phyloP scores from a whole-genome alignment of 2,329 filamentous ascomycete species.

The Diplocarpon mali region DNA sequence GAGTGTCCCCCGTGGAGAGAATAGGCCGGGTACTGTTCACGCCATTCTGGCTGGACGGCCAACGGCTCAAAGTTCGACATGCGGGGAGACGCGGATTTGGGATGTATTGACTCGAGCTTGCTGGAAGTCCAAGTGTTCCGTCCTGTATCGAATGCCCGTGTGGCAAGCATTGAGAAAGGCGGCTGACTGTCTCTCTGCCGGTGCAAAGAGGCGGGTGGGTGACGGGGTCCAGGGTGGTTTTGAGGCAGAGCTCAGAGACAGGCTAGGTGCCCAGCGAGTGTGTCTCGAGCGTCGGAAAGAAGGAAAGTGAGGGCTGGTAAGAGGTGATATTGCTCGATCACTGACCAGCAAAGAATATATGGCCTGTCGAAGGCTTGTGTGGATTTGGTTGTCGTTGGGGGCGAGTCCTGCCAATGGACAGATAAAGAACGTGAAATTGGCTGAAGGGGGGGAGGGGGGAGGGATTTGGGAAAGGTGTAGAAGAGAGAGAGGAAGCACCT shows the following conservation, averaged over 20 bases:
- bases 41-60: slow-evolving; percentile 28
- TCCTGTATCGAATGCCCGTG: slow-evolving; percentile 29
- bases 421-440: slow-evolving; percentile 12
- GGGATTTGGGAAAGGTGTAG: slow-evolving; percentile 16
- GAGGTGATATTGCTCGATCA: slow-evolving; percentile 19
- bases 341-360: slow-evolving; percentile 23
- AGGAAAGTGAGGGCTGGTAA: slow-evolving; percentile 24
- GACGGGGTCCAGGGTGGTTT: neutral
- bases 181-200: slow-evolving; percentile 15
- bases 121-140: slow-evolving; percentile 30
- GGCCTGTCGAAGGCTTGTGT: slow-evolving; percentile 19
- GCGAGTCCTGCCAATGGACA: slow-evolving; percentile 12
- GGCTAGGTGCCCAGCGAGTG: slow-evolving; percentile 4
- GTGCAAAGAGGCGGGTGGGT: slow-evolving; percentile 15
- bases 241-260: neutral
- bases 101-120: slow-evolving; percentile 27
- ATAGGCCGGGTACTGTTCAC: slow-evolving; percentile 27
- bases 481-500: slow-evolving; percentile 9
- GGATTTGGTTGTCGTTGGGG: slow-evolving; percentile 10
- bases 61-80: slow-evolving; percentile 30
- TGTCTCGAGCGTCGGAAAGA: slow-evolving; percentile 21
- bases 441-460: no score
- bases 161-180: slow-evolving; percentile 29
- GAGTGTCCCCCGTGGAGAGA: slow-evolving; percentile 23
- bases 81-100: slow-evolving; percentile 27